Evolutionary conservation across 805 yeast species (phyloP).

Genomic region (Metschnikowia aberdeeniae): DNA sequence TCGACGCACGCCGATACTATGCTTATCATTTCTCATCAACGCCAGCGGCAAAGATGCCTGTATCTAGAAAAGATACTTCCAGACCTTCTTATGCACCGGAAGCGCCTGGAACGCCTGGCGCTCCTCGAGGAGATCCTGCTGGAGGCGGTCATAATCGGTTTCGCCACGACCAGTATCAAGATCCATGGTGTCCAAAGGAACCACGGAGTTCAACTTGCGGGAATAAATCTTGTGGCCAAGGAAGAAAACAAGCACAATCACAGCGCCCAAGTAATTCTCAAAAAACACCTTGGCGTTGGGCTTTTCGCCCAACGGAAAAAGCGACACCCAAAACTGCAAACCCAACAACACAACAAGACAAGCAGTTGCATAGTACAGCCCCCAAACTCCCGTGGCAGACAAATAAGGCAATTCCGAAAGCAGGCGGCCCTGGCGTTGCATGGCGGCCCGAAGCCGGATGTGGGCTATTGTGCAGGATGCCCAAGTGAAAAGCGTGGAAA

Average conservation of each 20-base stretch:
- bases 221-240: constrained; percentile 22
- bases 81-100: constrained; percentile 17
- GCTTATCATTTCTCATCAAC: neutral
- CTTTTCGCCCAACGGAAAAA: constrained; percentile 22
- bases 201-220: constrained; percentile 19
- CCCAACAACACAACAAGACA: constrained; percentile 21
- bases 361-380: constrained; percentile 23
- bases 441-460: constrained; percentile 38
- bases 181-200: constrained; percentile 22
- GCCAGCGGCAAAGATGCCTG: neutral
- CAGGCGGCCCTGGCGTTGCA: constrained; percentile 38
- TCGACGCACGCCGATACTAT: too few species aligned
- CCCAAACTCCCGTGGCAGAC: constrained; percentile 44
- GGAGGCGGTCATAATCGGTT: constrained; percentile 20
- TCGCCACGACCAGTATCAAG: constrained; percentile 25
- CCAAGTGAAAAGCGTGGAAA: constrained; percentile 43
- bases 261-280: constrained; percentile 25
- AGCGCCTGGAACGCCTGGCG: constrained; percentile 7
- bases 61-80: constrained; percentile 13
- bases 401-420: constrained; percentile 50
- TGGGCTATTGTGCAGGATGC: constrained; percentile 38
- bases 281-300: constrained; percentile 22
- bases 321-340: constrained; percentile 27
- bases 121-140: constrained; percentile 22
- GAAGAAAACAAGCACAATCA: constrained; percentile 21